Base-by-base conservation (phyloP, 371 early-diverging fungal genomes). In the Vavraia culicis region DNA sequence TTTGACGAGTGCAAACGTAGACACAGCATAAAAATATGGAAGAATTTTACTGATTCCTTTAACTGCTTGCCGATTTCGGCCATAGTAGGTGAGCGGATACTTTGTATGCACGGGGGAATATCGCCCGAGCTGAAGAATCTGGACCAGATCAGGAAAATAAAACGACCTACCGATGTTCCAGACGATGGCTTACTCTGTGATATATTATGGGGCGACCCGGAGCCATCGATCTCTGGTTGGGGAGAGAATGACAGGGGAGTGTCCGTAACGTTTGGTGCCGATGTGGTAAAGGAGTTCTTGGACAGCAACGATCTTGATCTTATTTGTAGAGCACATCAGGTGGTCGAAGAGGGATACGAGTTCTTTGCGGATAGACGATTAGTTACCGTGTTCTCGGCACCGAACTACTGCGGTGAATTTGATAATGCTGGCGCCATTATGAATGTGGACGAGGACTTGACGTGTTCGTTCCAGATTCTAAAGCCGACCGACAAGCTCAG, bases 91-190 rank as follows among this genome's bases (percentile, higher is more conserved):
- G 77, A 79, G 33, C 81, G 78, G 77, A 82, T 83, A 52, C 85
- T 98, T 69, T 94, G 95, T 74, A 78, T 90, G 43, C 99, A 98
- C 72, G 99, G 99, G 46, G 99, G 99, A 38, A 71, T 98, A 39
- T 88, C 88, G 16, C 95, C 95, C 11, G 83, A 85, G 21, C 82
- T 94, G 54, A 83, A 81, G 68, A 85, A 88, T 9, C 69, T 98
- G 31, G 94, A 95, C 72, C 87, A 93, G 57, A 85, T 98, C 57
- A 78, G 88, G 44, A 74, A 82, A 2, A 74, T 98, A 49, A 87
- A 91, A 68, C 79, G 95, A 50, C 77, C 85, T 56, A 86, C 88
- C 68, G 95, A 98, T 69, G 83, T 93, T 36, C 95, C 98, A 20
- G 90, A 91, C 61, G 86, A 88, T 62, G 99, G 99, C 27, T 81